Evolutionary conservation across 306 rosid genomes (phyloP).

Genomic region (Inga oerstediana): DNA sequence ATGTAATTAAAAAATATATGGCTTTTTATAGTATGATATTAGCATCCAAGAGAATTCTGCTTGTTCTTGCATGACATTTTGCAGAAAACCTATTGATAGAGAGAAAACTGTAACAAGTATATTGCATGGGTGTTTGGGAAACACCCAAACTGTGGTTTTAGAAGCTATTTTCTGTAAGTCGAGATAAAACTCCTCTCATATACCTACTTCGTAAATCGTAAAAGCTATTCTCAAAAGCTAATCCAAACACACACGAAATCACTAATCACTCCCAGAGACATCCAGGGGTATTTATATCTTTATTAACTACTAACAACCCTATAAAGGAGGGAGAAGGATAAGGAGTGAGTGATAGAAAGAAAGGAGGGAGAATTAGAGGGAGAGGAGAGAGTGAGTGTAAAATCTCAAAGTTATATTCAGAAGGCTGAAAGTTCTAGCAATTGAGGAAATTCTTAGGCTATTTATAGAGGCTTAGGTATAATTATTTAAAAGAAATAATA

Average conservation of each 20-base stretch:
- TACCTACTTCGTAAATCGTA: too few relatives aligned
- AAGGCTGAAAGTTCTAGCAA: neutral
- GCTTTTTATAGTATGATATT: neutral
- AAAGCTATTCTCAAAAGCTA: too few relatives aligned
- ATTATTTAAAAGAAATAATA: neutral
- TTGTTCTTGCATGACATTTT: conserved; percentile 9
- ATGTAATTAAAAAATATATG: neutral
- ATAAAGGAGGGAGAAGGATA: neutral
- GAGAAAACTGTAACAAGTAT: too few relatives aligned
- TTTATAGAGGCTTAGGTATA: neutral
- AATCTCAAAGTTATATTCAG: neutral
- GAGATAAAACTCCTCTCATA: too few relatives aligned
- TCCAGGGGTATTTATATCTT: too few relatives aligned
- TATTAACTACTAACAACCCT: too few relatives aligned
- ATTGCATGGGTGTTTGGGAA: too few relatives aligned
- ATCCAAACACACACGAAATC: too few relatives aligned
- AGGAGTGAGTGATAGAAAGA: neutral
- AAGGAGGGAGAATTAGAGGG: neutral
- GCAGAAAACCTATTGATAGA: neutral
- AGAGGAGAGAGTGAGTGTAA: neutral
- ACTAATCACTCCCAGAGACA: too few relatives aligned
- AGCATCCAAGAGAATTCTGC: neutral
- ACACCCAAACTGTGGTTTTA: too few relatives aligned
- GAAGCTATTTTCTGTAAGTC: too few relatives aligned
- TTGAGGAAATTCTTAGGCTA: neutral